A percentile compares a stretch with the other conserved stretches of the same genome.
phyloP scores from a whole-genome alignment of 805 yeast genomes.

The Wickerhamiella bombiphila region DNA sequence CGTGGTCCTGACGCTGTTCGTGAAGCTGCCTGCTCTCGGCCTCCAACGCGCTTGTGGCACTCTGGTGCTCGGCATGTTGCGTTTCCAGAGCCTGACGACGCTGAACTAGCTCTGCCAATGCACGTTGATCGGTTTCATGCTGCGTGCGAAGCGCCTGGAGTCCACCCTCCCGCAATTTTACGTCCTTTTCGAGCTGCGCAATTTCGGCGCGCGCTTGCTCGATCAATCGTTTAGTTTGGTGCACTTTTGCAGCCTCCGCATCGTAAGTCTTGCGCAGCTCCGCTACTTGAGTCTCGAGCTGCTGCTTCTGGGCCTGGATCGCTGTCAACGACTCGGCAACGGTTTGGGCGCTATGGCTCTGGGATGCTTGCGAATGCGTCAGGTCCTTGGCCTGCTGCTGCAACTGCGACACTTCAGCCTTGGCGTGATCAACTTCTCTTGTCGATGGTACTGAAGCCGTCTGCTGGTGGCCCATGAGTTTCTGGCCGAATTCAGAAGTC shows the following conservation, averaged over 20 bases:
- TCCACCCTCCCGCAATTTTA: conserved; percentile 17
- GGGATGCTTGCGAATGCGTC: conserved; percentile 15
- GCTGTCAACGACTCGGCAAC: conserved; percentile 68
- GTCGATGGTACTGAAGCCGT: background rate
- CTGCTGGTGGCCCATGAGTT: conserved; percentile 29
- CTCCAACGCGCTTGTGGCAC: conserved; percentile 9
- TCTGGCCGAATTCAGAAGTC: conserved; percentile 74
- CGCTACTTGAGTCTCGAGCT: conserved; percentile 56
- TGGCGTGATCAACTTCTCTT: conserved; percentile 51
- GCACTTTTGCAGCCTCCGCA: conserved; percentile 60
- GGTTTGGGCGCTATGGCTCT: conserved; percentile 37
- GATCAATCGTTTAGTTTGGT: conserved; percentile 48
- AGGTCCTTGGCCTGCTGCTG: conserved; percentile 58
- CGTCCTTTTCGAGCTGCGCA: conserved; percentile 17
- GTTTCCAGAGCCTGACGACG: conserved; percentile 1
- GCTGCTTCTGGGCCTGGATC: conserved; percentile 49
- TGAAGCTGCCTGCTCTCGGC: conserved; percentile 11
- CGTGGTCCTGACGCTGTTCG: background rate
- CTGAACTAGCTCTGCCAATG: conserved; percentile 6
- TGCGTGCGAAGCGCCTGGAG: conserved; percentile 17
- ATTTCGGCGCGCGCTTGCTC: conserved; percentile 44
- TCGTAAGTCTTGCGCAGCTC: conserved; percentile 59
- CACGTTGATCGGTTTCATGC: conserved; percentile 5
- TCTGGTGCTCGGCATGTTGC: conserved; percentile 7
- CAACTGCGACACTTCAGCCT: conserved; percentile 64